Base-by-base conservation (phyloP, 331 rosid species). In the Telfairia occidentalis region DNA sequence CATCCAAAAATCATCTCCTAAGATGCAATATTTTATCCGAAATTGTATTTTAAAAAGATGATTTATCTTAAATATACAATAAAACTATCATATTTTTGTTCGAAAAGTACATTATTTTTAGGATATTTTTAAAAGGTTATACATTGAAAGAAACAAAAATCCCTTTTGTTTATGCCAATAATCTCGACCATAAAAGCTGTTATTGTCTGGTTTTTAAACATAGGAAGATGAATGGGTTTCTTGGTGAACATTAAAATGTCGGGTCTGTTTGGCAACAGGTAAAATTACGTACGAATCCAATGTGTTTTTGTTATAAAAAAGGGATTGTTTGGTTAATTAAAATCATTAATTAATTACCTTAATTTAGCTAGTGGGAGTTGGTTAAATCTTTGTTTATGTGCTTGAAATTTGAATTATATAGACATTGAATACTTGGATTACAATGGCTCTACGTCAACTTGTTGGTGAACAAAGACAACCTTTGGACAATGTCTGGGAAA, bases 261-360 rank as follows among this genome's bases (percentile, higher is more conserved):
- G 73, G 53, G 54, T 67, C 53, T 67, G 53, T 42, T 67, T 11
- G 73, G 73, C 73, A 40, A 24, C 73, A 67, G 53, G 73, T 66
- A 66, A 26, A 55, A 9, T 55, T 7, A 54, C 30, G 60, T 7
- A 54, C 30, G 60, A 54, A 54, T 54, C 15, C 30, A 21, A 54
- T 54, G 60, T 26, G 35, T 26, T 26, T 24, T 23, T 24, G 34
- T 55, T 24, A 24, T 30, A 35, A 16, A 15, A 64, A 65, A 21
- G 21, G 46, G 46, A 18, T 10, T 64, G 7, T 37, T 64, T 64
- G 49, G 72, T 38, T 64, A 37, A 35, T 65, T 61, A 61, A n/a
- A n/a, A 32, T 16, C 13, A 30, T 32, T 30, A 60, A 57, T 30
- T 63, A 34, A 63, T 63, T 19, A 4, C 15, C 11, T 57, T 26